Conservation (phyloP, 306 rosid species). For the Dicorynia guianensis region DNA sequence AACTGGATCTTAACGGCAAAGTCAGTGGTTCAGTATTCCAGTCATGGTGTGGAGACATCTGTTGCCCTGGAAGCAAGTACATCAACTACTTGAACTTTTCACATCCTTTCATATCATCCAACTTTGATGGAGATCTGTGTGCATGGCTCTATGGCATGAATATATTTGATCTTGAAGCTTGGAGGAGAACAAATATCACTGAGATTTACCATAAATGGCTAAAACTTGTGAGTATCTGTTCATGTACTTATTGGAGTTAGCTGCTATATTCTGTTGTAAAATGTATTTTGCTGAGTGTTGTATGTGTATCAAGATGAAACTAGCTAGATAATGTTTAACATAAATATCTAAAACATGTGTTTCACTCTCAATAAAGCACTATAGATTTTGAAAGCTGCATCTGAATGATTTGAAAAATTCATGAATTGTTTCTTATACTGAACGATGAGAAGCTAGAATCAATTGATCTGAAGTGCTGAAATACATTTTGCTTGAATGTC, state of each 20-base stretch:
- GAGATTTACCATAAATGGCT: slow-evolving; percentile 75
- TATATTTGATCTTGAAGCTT: slow-evolving; percentile 81
- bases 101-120: slow-evolving; percentile 71
- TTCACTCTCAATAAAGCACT: neutral
- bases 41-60: slow-evolving; percentile 67
- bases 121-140: slow-evolving; percentile 60
- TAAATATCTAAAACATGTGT: neutral
- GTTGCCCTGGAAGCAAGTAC: slow-evolving; percentile 77
- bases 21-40: slow-evolving; percentile 81
- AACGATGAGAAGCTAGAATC: slow-evolving; percentile 9
- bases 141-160: slow-evolving; percentile 84
- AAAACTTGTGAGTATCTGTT: slow-evolving; percentile 65
- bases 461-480: slow-evolving; percentile 8
- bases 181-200: slow-evolving; percentile 83
- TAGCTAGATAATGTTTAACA: neutral
- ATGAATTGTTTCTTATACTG: neutral
- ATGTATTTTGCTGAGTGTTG: slow-evolving; percentile 2
- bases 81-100: slow-evolving; percentile 81
- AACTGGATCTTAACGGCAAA: slow-evolving; percentile 79
- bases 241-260: slow-evolving; percentile 8
- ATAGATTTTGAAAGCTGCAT: neutral
- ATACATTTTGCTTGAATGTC: slow-evolving; percentile 5
- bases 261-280: slow-evolving; percentile 20
- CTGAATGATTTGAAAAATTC: slow-evolving; percentile 17
- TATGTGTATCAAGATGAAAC: slow-evolving; percentile 1